phyloP scores from a whole-genome alignment of 1,284 basidiomycete genomes.

The Tetrapyrgos nigripes region DNA sequence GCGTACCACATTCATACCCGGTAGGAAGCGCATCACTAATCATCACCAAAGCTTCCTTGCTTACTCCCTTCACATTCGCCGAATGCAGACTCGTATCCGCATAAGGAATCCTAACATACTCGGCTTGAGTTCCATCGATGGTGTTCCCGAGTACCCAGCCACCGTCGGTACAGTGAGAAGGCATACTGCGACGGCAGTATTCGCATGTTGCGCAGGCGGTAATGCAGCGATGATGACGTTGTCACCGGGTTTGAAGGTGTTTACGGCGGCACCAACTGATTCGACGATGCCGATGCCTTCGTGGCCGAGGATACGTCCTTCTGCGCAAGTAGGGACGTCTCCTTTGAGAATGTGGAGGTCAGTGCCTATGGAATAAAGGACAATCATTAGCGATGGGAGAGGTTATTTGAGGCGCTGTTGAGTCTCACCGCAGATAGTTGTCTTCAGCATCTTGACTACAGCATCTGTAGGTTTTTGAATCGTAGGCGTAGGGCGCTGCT shows the following conservation, averaged over 20 bases:
- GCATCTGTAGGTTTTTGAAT: constrained; percentile 1
- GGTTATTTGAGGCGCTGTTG: not conserved
- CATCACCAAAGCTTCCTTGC: constrained; percentile 28
- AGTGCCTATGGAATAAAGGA: constrained; percentile 22
- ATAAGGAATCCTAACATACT: constrained; percentile 30
- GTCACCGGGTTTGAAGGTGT: constrained; percentile 34
- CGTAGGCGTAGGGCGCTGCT: not conserved
- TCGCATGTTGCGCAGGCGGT: constrained; percentile 14
- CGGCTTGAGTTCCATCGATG: constrained; percentile 33
- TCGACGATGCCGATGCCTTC: constrained; percentile 40
- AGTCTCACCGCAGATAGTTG: constrained; percentile 1
- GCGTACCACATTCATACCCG: constrained; percentile 29
- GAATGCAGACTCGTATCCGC: constrained; percentile 17
- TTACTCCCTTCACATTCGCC: constrained; percentile 16
- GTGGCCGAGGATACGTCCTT: constrained; percentile 38
- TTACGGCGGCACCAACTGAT: constrained; percentile 32
- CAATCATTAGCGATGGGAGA: not conserved
- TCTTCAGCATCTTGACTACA: not conserved
- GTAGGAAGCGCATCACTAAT: constrained; percentile 29
- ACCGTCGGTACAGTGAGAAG: constrained; percentile 29
- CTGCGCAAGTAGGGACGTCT: constrained; percentile 25
- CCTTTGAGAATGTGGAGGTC: constrained; percentile 36
- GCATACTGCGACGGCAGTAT: constrained; percentile 26
- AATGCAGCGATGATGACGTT: constrained; percentile 17
- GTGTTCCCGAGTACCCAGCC: constrained; percentile 33